These are phyloP conservation scores for Trametes gibbosa DNA, from an alignment of 768 basidiomycete species.

Conservation along the genomic window DNA sequence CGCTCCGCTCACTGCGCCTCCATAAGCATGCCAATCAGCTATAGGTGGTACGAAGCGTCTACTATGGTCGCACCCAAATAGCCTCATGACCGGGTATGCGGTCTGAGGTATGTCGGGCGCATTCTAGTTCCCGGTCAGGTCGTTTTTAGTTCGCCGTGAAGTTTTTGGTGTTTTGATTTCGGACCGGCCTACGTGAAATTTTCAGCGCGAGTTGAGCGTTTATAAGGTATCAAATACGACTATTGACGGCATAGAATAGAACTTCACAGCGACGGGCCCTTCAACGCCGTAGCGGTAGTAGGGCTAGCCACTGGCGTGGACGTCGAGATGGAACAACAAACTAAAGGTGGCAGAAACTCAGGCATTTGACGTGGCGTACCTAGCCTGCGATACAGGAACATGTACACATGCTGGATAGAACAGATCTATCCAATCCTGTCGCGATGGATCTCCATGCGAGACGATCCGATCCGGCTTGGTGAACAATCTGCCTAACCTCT, in stretches of 20 bases:
- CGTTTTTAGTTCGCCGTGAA: no score
- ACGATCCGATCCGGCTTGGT: neutral
- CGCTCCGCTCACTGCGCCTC: neutral
- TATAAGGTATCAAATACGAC: no score
- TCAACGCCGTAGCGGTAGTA: no score
- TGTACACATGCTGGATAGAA: neutral
- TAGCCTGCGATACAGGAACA: neutral
- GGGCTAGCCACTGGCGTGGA: neutral
- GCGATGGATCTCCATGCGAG: neutral
- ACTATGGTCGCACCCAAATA: neutral
- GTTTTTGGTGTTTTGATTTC: no score
- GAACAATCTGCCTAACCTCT: neutral
- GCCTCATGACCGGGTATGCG: no score
- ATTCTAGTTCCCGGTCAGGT: no score
- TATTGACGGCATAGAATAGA: no score
- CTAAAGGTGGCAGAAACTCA: neutral
- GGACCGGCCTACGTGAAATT: no score
- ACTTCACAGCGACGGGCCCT: no score
- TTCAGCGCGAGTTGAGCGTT: no score
- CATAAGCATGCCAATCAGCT: neutral
- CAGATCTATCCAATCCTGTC: neutral
- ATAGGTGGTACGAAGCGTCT: neutral
- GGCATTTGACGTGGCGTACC: neutral
- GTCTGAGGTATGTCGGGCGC: no score
- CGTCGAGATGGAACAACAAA: neutral